phyloP scores from a whole-genome alignment of 2,329 filamentous ascomycete species.

The Sarocladium brachiariae region DNA sequence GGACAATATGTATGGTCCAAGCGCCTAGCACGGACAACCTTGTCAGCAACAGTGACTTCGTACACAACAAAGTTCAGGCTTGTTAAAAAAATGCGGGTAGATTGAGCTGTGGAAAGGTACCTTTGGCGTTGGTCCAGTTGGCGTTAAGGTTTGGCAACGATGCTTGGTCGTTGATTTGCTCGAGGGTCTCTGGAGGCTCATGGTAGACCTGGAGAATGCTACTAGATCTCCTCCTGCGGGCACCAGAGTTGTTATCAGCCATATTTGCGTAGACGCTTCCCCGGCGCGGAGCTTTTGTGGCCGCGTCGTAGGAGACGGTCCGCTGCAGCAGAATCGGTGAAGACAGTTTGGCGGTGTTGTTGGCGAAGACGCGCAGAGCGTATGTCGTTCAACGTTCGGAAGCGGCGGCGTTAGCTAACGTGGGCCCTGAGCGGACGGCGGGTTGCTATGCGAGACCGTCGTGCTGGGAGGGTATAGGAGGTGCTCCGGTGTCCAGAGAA shows the following conservation, averaged over 20 bases:
- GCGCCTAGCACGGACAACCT: conserved; percentile 55
- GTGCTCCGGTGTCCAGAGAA: no score
- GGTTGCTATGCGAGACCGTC: no score
- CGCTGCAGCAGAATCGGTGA: conserved; percentile 79
- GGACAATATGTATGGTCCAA: conserved; percentile 94
- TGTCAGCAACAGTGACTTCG: background rate
- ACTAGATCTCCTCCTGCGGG: conserved; percentile 87
- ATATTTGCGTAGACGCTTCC: conserved; percentile 53
- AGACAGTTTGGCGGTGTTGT: conserved; percentile 93
- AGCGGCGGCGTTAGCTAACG: background rate
- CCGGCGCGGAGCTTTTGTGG: conserved; percentile 55
- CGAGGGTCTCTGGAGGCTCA: conserved; percentile 90
- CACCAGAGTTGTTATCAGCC: conserved; percentile 50
- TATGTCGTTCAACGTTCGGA: background rate
- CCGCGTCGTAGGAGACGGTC: conserved; percentile 83
- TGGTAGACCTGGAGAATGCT: conserved; percentile 90
- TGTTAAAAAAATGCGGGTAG: background rate
- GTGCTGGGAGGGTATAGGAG: no score
- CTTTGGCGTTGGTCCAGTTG: conserved; percentile 99
- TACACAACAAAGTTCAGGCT: background rate
- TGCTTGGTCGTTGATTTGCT: conserved; percentile 95
- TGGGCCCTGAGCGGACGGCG: conserved; percentile 1
- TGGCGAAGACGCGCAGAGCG: conserved; percentile 16
- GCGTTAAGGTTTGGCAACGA: conserved; percentile 93
- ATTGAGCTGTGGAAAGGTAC: conserved; percentile 38